Evolutionary conservation across 768 basidiomycete species (phyloP).

Genomic region (Kwoniella dejecticola): DNA sequence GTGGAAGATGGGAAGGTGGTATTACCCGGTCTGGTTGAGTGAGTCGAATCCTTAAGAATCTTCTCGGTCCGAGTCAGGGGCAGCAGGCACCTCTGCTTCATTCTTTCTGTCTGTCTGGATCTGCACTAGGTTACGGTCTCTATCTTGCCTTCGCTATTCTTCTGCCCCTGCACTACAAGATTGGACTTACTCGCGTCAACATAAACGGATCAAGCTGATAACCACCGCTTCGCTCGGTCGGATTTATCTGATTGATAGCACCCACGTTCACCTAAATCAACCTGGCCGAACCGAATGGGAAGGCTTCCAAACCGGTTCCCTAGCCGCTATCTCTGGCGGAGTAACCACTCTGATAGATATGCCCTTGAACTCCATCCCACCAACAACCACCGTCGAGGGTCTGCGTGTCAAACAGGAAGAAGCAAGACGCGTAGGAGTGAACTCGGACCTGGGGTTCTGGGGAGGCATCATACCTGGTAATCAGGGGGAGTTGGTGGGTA

Average conservation of each 20-base stretch:
- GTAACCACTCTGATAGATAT: constrained; percentile 96
- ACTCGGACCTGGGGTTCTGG: constrained; percentile 87
- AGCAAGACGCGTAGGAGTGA: constrained; percentile 60
- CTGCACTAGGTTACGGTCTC: too few species aligned
- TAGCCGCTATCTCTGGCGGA: constrained; percentile 86
- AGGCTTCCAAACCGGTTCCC: constrained; percentile 87
- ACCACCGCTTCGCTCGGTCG: too few species aligned
- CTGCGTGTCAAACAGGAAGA: constrained; percentile 71
- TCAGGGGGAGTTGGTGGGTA: constrained; percentile 70
- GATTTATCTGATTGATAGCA: too few species aligned
- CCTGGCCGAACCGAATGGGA: constrained; percentile 94
- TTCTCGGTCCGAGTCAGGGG: too few species aligned
- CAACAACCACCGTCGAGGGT: constrained; percentile 82
- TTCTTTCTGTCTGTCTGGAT: too few species aligned
- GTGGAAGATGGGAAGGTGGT: constrained; percentile 67
- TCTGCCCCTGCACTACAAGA: too few species aligned
- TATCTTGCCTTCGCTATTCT: too few species aligned
- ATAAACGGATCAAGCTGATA: too few species aligned
- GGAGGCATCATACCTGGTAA: constrained; percentile 94
- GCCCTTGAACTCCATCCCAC: constrained; percentile 96
- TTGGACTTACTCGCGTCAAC: too few species aligned
- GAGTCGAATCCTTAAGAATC: constrained; percentile 48
- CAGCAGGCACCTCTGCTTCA: too few species aligned
- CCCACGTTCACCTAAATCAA: constrained; percentile 86
- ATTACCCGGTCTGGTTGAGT: constrained; percentile 83